These are phyloP conservation scores for Kitagawia praeruptora DNA, from an alignment of 129 eudicot genomes.

Conservation along the genomic window DNA sequence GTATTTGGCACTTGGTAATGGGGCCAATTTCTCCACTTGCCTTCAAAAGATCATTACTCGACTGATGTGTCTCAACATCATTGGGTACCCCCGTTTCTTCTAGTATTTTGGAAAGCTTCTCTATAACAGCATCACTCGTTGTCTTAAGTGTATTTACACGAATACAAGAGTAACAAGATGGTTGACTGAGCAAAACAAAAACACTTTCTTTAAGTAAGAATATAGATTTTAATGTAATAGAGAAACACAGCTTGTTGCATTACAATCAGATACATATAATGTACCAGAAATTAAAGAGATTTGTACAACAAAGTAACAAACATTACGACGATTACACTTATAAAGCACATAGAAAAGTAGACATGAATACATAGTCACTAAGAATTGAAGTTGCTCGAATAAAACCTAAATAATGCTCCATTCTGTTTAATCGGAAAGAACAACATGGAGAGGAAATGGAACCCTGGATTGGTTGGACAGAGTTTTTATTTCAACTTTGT, in stretches of 20 bases:
- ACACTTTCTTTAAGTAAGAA: not conserved
- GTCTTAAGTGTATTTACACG: conserved; percentile 78
- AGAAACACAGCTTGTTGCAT: not conserved
- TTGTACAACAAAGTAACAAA: not conserved
- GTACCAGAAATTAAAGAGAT: not conserved
- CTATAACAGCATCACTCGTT: conserved; percentile 59
- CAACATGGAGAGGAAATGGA: no score
- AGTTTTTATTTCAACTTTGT: no score
- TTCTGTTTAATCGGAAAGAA: no score
- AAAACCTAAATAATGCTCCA: not conserved
- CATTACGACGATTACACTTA: not conserved
- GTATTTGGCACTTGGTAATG: conserved; percentile 63
- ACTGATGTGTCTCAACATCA: conserved; percentile 9
- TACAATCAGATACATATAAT: not conserved
- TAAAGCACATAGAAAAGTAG: not conserved
- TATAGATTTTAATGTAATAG: no score
- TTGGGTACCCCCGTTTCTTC: conserved; percentile 21
- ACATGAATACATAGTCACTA: not conserved
- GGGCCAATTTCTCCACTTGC: conserved; percentile 14
- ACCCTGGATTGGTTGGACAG: no score
- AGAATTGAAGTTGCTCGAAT: not conserved
- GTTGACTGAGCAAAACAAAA: conserved; percentile 46
- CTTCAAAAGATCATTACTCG: conserved; percentile 6
- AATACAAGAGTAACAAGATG: conserved; percentile 89
- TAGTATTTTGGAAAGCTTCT: conserved; percentile 54